Base-by-base conservation (phyloP, 352 stramenopile genomes). In the Globisporangium canariense region DNA sequence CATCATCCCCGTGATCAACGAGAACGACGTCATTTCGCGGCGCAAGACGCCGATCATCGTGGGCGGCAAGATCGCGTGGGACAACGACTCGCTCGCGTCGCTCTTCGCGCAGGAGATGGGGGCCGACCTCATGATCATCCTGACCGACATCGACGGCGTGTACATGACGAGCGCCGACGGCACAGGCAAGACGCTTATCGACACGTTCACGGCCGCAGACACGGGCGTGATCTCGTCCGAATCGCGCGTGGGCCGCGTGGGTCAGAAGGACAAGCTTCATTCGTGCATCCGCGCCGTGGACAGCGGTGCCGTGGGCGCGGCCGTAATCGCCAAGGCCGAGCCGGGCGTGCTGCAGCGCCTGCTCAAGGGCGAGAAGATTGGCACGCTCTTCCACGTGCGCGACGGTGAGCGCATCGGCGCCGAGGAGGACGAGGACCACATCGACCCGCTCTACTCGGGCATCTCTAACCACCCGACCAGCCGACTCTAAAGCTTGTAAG, bases 1-100 rank as follows among this genome's bases (percentile, higher is more conserved):
- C 4, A 94, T 94, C 64, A 93, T 94, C 68, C 86, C 86, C 0
- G 75, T 94, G 16, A 88, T 94, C 60, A 94, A 94, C 65, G 86
- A 94, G 67, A 94, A 94, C 66, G 86, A 94, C 67, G 81, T 94
- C 50, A 91, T 94, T 61, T 84, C 83, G 54, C 68, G 65, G 16
- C 83, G 86, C 52, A 78, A 83, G 58, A 81, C 74, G 59, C 86
- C 86, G 51, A 69, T 94, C 10, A 76, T 81, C 4, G 73, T 84
- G 22, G 66, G 71, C 30, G 68, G 86, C 58, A 83, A 85, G 53
- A 81, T 94, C 54, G 83, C 81, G 0, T 94, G 86, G 86, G 86
- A 94, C 66, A 94, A 94, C 57, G 86, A 94, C 71, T 94, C 86
- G 49, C 75, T 94, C 14, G 86, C 86, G 1, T 83, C 86, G 43